A percentile compares a stretch with the other conserved stretches of the same genome.
Evolutionary conservation across 2,329 filamentous ascomycete species (phyloP).

Genomic region (Fusarium penzigii): DNA sequence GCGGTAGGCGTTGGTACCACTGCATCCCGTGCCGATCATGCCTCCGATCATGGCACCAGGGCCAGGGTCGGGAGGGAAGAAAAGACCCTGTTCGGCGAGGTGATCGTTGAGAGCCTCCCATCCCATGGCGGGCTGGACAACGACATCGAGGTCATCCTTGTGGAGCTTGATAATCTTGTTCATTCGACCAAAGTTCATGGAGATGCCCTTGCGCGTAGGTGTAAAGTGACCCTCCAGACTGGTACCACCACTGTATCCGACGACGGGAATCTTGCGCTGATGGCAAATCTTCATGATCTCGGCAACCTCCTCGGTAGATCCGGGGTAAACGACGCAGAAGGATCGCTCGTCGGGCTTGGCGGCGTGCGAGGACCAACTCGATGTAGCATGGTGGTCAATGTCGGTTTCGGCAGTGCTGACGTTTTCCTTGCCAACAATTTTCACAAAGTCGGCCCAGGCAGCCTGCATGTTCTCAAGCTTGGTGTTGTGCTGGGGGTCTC

Average conservation of each 20-base stretch:
- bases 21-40: constrained; percentile 74
- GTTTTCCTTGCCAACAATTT: constrained; percentile 63
- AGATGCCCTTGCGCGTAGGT: constrained; percentile 79
- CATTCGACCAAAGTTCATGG: constrained; percentile 86
- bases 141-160: constrained; percentile 73
- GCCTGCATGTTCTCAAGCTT: constrained; percentile 66
- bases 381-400: constrained; percentile 57
- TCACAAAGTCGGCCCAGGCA: constrained; percentile 68
- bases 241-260: constrained; percentile 84
- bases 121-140: constrained; percentile 78
- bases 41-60: constrained; percentile 92
- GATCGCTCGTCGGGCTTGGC: constrained; percentile 50
- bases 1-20: constrained; percentile 85
- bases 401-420: constrained; percentile 62
- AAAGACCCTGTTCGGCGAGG: constrained; percentile 71
- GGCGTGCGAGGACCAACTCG: constrained; percentile 64
- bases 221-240: constrained; percentile 88
- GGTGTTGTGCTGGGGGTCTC: constrained; percentile 56
- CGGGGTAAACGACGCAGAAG: constrained; percentile 76
- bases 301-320: constrained; percentile 80
- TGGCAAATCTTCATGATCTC: constrained; percentile 88
- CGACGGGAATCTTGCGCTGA: constrained; percentile 76
- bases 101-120: constrained; percentile 86
- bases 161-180: constrained; percentile 76
- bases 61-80: constrained; percentile 90